Base-by-base conservation (phyloP, 164 flowering plant species). In the Echeveria elegans region DNA sequence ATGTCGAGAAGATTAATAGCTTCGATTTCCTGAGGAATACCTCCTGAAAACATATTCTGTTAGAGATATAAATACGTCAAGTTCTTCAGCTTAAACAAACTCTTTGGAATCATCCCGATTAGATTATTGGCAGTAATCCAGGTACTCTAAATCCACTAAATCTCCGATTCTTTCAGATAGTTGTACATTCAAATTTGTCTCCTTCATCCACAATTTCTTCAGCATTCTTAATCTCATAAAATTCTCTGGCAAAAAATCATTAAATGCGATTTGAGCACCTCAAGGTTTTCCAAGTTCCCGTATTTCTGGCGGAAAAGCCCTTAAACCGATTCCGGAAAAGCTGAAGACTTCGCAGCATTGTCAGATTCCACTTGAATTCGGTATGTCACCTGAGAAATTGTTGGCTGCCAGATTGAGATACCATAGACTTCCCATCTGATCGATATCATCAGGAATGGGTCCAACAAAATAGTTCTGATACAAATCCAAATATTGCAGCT, bases 251-350 rank as follows among this genome's bases (percentile, higher is more conserved):
- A 34, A 34, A 34, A 34, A 34, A 7, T 34, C 37, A 34, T 34
- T 34, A 34, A 34, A 34, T 34, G 37, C 37, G 5, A 34, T 34
- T 34, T 34, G 7, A 34, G 37, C 37, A 34, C 37, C 37, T 34
- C 37, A 34, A 34, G 37, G 37, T 34, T 34, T 34, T 3, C 47
- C 47, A 89, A 69, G 65, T 87, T 70, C 0, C 85, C 88, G 18
- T n/a, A 90, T 82, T 58, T 82, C 86, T 34, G 69, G 59, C 9
- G 96, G 93, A 52, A 83, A 70, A 4, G 80, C 93, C 92, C 21
- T 82, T 79, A 71, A 88, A 86, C 71, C 68, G 67, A 30, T 82
- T 90, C 15, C 16, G 59, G 21, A 66, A 19, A 5, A 90, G 69
- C 9, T n/a, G 1, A 59, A 92, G 67, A 0, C 1, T 50, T 34